Conservation (phyloP, 2,329 filamentous ascomycete genomes). For the Penicillium frequentans region DNA sequence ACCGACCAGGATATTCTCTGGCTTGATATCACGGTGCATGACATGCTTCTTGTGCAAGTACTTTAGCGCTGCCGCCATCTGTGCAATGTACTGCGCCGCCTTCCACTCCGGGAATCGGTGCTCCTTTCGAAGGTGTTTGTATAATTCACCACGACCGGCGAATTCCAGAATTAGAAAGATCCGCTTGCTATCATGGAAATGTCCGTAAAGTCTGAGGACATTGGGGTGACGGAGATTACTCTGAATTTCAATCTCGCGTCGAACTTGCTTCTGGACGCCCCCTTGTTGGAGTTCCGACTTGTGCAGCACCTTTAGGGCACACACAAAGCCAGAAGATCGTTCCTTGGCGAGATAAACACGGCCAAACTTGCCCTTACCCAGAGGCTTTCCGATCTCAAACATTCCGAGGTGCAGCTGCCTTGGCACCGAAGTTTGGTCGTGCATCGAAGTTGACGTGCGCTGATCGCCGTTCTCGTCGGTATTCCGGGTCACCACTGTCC, state of each 20-base stretch:
- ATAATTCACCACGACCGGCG: conserved; percentile 80
- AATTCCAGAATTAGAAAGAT: conserved; percentile 88
- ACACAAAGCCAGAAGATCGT: conserved; percentile 76
- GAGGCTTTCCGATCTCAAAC: conserved; percentile 86
- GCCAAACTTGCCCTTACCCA: conserved; percentile 86
- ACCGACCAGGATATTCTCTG: conserved; percentile 93
- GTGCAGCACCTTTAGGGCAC: conserved; percentile 82
- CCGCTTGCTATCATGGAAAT: conserved; percentile 86
- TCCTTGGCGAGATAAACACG: conserved; percentile 83
- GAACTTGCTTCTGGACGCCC: conserved; percentile 81
- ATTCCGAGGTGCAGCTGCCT: conserved; percentile 81
- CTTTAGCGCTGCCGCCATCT: conserved; percentile 84
- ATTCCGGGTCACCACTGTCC: conserved; percentile 34
- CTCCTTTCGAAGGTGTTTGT: conserved; percentile 80
- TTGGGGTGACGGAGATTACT: conserved; percentile 84
- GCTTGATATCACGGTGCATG: conserved; percentile 97
- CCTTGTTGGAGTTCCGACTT: conserved; percentile 79
- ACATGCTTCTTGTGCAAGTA: conserved; percentile 97
- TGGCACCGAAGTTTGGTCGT: conserved; percentile 55
- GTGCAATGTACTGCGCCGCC: conserved; percentile 81
- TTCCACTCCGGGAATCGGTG: conserved; percentile 82
- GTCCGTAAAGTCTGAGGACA: conserved; percentile 78
- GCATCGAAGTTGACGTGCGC: conserved; percentile 45
- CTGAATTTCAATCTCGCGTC: conserved; percentile 87
- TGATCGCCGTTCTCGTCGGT: conserved; percentile 51